Evolutionary conservation across 306 rosid species (phyloP).

Genomic region (Sechiopsis laciniata): DNA sequence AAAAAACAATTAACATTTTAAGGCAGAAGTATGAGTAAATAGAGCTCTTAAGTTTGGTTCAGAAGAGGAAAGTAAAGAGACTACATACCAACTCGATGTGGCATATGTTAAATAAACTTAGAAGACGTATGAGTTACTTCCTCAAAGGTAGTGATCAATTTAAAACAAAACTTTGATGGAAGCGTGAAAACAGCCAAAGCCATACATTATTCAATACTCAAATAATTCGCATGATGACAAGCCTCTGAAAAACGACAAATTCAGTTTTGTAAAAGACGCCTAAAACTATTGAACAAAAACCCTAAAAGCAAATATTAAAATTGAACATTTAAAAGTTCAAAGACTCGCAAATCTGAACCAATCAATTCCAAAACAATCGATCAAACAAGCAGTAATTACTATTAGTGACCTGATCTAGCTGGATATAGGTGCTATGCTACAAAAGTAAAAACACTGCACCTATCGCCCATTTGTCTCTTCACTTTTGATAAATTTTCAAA

Average conservation of each 20-base stretch:
- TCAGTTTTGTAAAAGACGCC: slow-evolving; percentile 5
- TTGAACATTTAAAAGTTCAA: too few species aligned
- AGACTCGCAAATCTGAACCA: too few species aligned
- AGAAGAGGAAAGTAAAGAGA: neutral
- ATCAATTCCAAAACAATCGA: neutral
- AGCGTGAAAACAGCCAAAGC: neutral
- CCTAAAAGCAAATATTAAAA: too few species aligned
- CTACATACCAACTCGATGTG: neutral
- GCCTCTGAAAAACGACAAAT: neutral
- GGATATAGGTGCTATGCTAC: neutral
- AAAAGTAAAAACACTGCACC: neutral
- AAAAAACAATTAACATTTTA: neutral
- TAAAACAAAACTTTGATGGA: neutral
- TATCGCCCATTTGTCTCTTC: neutral
- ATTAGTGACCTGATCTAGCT: neutral
- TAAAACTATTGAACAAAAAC: neutral
- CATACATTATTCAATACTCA: slow-evolving; percentile 4
- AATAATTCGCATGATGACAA: neutral
- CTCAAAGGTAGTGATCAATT: neutral
- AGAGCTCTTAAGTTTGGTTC: neutral
- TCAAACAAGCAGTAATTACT: neutral
- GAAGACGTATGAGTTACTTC: slow-evolving; percentile 6
- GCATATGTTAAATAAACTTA: neutral
- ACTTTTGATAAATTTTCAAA: neutral
- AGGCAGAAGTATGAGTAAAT: neutral